Base-by-base conservation (phyloP, 2,329 filamentous ascomycete genomes). In the Ploettnerulaceae sp. region DNA sequence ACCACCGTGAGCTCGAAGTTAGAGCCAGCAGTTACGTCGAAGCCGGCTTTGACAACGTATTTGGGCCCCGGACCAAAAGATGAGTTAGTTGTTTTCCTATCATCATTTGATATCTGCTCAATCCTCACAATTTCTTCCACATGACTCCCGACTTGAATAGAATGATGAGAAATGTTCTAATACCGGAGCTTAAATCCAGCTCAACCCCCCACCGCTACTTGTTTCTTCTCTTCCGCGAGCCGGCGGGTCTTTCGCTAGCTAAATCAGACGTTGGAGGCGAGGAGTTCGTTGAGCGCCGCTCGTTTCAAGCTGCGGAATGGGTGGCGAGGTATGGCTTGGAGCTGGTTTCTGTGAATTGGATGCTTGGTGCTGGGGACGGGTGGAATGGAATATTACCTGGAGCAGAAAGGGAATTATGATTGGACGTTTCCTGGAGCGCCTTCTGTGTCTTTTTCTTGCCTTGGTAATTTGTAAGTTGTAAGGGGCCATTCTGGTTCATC, bases 261-360 rank as follows among this genome's bases (percentile, higher is more conserved):
- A 47, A 40, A 17, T 14, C 35, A n/a, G 44, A 47, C 29, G 44
- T 47, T 11, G 44, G 44, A 11, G 44, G 44, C 7, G 44, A 47
- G n/a, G 28, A 39, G 22, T 47, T 47, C 9, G 35, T 47, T 4
- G 44, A 47, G 15, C 28, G 36, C 9, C 28, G 44, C 8, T 47
- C 44, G 5, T 47, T 47, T 29, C 20, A 40, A 31, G 44, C 44
- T 34, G 29, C 29, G 11, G 35, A 47, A 20, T 47, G 44, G 44
- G 36, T 47, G 15, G 44, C 28, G 20, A 40, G 35, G 44, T 28
- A 47, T 28, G 44, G 44, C 3, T 28, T 47, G 36, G 31, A 32
- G 31, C 36, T 47, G n/a, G 36, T 47, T 9, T 29, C 24, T 20
- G 36, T 40, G 9, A 40, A 47, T 12, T 47, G 44, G 35, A 33